phyloP scores from a whole-genome alignment of 106 monocot genomes.

The Narthecium ossifragum region DNA sequence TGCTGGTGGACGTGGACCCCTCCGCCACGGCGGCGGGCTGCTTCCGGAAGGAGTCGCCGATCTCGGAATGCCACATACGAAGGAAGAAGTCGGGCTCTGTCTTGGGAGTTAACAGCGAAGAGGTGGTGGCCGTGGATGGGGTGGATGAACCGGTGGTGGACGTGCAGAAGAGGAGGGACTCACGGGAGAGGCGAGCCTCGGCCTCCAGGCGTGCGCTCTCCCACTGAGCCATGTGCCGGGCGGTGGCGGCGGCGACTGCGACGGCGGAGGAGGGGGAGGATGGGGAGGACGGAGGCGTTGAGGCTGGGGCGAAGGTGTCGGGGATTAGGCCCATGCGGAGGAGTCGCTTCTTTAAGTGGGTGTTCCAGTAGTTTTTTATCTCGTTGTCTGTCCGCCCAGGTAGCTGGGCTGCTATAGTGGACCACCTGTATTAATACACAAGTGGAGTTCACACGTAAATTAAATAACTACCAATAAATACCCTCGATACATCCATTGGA shows the following conservation, averaged over 20 bases:
- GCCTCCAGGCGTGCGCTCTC: slow-evolving; percentile 76
- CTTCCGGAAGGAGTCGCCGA: slow-evolving; percentile 59
- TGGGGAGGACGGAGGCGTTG: slow-evolving; percentile 18
- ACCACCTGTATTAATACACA: slow-evolving; percentile 73
- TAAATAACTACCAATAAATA: too few species aligned
- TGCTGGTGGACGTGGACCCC: slow-evolving; percentile 7
- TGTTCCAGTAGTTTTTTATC: slow-evolving; percentile 91
- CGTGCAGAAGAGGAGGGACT: slow-evolving; percentile 47
- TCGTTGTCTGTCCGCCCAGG: slow-evolving; percentile 77
- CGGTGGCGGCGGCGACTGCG: slow-evolving; percentile 16
- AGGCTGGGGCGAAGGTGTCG: slow-evolving; percentile 27
- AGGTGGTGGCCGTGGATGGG: slow-evolving; percentile 11
- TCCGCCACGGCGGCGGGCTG: neutral
- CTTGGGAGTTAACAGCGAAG: neutral
- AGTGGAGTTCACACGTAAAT: too few species aligned
- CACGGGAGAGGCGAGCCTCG: slow-evolving; percentile 70
- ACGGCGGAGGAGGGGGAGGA: neutral
- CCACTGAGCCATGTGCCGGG: slow-evolving; percentile 87
- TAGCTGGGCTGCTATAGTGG: slow-evolving; percentile 68
- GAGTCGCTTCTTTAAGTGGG: slow-evolving; percentile 77
- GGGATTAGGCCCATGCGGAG: slow-evolving; percentile 55
- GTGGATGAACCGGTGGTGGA: slow-evolving; percentile 4
- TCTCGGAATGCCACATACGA: slow-evolving; percentile 84
- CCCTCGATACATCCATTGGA: too few species aligned
- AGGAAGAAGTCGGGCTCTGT: slow-evolving; percentile 59